These are phyloP conservation scores for Globisporangium viniferum DNA, from an alignment of 352 stramenopile species.

Conservation along the genomic window DNA sequence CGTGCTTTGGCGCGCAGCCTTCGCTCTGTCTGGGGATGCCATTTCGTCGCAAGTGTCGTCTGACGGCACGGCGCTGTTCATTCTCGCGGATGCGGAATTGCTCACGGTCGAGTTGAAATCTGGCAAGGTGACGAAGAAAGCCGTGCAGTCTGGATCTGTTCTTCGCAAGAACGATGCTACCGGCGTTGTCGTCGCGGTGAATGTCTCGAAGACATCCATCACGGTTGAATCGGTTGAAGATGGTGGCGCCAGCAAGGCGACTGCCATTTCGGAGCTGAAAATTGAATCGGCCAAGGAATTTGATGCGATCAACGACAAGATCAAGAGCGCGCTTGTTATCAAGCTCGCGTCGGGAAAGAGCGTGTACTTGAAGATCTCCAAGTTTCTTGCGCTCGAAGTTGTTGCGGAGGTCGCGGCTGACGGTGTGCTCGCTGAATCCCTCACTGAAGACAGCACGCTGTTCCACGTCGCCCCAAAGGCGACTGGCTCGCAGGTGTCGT, in stretches of 20 bases:
- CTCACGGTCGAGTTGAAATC: constrained; percentile 39
- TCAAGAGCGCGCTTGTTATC: constrained; percentile 49
- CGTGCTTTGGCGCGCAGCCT: constrained; percentile 33
- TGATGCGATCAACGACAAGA: constrained; percentile 32
- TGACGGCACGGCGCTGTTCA: constrained; percentile 45
- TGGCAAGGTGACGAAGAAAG: constrained; percentile 17
- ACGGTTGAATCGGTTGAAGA: constrained; percentile 17
- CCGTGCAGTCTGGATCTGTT: constrained; percentile 5
- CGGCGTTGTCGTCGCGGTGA: constrained; percentile 20
- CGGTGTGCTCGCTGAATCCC: constrained; percentile 49
- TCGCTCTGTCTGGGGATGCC: constrained; percentile 30
- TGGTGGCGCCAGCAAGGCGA: constrained; percentile 6
- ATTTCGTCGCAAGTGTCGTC: constrained; percentile 42
- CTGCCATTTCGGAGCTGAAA: constrained; percentile 9
- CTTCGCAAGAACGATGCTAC: constrained; percentile 17
- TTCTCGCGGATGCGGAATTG: constrained; percentile 39
- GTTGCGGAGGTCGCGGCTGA: constrained; percentile 33
- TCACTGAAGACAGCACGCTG: constrained; percentile 49
- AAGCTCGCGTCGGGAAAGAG: constrained; percentile 54
- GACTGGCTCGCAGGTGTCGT: constrained; percentile 28
- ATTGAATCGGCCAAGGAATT: constrained; percentile 27
- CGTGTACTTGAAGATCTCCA: constrained; percentile 49
- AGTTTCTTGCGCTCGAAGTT: constrained; percentile 35
- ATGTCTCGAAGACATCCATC: constrained; percentile 10
- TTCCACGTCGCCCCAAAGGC: constrained; percentile 42